Base-by-base conservation (phyloP, 1,284 basidiomycete species). In the Ceratobasidium sp. region DNA sequence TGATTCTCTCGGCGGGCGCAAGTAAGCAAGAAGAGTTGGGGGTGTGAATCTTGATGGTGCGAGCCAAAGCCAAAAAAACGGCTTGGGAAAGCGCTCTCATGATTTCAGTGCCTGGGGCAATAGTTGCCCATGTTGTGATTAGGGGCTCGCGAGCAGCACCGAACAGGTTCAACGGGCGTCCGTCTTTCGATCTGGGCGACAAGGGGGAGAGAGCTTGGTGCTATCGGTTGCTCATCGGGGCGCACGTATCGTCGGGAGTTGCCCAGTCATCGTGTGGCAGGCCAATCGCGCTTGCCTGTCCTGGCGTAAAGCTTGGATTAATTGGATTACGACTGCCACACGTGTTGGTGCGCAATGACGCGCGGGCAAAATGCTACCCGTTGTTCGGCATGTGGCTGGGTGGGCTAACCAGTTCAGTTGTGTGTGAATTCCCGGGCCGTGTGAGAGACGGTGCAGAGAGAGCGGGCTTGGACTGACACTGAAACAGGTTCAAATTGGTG, bases 351-450 rank as follows among this genome's bases (percentile, higher is more conserved):
- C 5, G 19, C 54, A 5, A 6, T 52, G n/a, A 6, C 51, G 17
- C 13, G 5, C 52, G 56, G 56, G 32, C 25, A 13, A 59, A 59
- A 34, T 15, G 56, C 34, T 59, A 59, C 29, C 56, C 56, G 56
- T 19, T 59, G 29, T 59, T 59, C 56, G 56, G 56, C 56, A 29
- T 34, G 2, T 32, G 8, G 29, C 32, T 59, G 29, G 11, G 29
- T 59, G 56, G 56, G 22, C 56, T 59, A 59, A 15, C 56, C 56
- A 34, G 29, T 59, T 59, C 25, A 59, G 56, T 34, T 59, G 29
- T 4, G 32, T 59, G 56, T 59, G 56, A 59, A 59, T 59, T 59
- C 34, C 56, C 29, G 56, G 56, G 56, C 7, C 8, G 32, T 1
- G 54, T 57, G 54, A 5, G 54, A 57, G 25, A 22, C 25, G 22